Conservation (phyloP, 495 filamentous ascomycete species). For the Tuber melanosporum region DNA sequence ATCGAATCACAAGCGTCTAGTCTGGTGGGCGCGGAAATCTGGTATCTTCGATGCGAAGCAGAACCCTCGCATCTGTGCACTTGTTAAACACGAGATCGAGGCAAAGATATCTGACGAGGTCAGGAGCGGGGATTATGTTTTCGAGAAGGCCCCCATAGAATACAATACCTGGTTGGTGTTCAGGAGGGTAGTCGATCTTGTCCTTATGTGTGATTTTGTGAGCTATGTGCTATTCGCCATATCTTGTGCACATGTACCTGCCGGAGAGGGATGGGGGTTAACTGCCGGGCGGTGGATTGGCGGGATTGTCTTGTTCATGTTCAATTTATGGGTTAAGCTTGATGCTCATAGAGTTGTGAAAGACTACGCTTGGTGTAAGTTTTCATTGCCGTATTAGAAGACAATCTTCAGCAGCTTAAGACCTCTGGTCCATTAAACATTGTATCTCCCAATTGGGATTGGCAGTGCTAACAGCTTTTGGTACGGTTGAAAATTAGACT, state of each 20-base stretch:
- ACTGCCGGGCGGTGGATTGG: slow-evolving; percentile 69
- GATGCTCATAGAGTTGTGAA: slow-evolving; percentile 98
- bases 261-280: slow-evolving; percentile 61
- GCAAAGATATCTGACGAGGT: slow-evolving; percentile 71
- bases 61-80: slow-evolving; percentile 68
- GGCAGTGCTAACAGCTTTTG: slow-evolving; percentile 19
- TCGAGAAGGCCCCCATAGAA: slow-evolving; percentile 86
- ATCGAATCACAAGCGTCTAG: slow-evolving; percentile 76
- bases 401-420: not conserved
- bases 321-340: slow-evolving; percentile 98
- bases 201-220: slow-evolving; percentile 96
- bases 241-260: slow-evolving; percentile 70
- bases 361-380: slow-evolving; percentile 85
- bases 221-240: slow-evolving; percentile 95
- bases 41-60: slow-evolving; percentile 76
- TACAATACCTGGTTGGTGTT: slow-evolving; percentile 99
- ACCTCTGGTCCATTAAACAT: not conserved
- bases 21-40: slow-evolving; percentile 79
- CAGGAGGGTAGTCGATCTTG: slow-evolving; percentile 86
- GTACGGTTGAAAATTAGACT: slow-evolving; percentile 48
- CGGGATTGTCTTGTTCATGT: slow-evolving; percentile 73
- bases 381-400: slow-evolving; percentile 4
- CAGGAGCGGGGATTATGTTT: slow-evolving; percentile 65
- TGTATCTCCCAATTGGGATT: not conserved
- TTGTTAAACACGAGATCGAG: slow-evolving; percentile 83